Evolutionary conservation across 1,139 yeast genomes (phyloP), one percentile per base, ranked within the genome.

Genomic region (Candida anutae): DNA sequence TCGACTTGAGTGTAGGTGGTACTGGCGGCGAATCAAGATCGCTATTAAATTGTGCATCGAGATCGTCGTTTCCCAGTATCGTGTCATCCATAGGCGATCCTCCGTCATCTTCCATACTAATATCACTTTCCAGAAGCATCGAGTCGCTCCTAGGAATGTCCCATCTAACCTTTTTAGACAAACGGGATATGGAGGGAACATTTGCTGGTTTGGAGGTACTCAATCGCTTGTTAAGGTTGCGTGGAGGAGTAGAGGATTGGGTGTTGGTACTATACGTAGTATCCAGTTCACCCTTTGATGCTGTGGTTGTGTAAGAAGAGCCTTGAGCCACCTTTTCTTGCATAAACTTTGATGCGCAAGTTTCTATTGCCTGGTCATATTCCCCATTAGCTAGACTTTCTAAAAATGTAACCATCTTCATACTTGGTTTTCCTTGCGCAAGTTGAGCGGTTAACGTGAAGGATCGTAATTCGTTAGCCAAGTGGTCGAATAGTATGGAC

Each of bases 401-500:
- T 13, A 62, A 39, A 4, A 40, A 20, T 11, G 35, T 18, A n/a
- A n/a, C n/a, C n/a, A n/a, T n/a, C n/a, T n/a, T n/a, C n/a, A n/a
- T n/a, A n/a, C n/a, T n/a, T n/a, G n/a, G n/a, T n/a, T n/a, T n/a
- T n/a, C n/a, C n/a, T n/a, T n/a, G n/a, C 14, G 36, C 37, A 13
- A 55, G 37, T 9, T 42, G 44, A 4, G 50, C 35, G 21, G 28
- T 20, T 13, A 28, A 49, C 22, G 41, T 41, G 33, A 42, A 55
- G 2, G 46, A 47, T 6, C 45, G 37, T 25, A 61, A 34, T 23
- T 58, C 55, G 15, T 50, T 47, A 3, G 62, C 45, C 25, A 65
- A 42, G 30, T 58, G 53, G 37, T 65, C 72, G 33, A 58, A 62
- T 17, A 75, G 49, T 5, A 72, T 54, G 0, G 81, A 67, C 0